phyloP scores from a whole-genome alignment of 495 filamentous ascomycete genomes.

The Xylaria castorea region DNA sequence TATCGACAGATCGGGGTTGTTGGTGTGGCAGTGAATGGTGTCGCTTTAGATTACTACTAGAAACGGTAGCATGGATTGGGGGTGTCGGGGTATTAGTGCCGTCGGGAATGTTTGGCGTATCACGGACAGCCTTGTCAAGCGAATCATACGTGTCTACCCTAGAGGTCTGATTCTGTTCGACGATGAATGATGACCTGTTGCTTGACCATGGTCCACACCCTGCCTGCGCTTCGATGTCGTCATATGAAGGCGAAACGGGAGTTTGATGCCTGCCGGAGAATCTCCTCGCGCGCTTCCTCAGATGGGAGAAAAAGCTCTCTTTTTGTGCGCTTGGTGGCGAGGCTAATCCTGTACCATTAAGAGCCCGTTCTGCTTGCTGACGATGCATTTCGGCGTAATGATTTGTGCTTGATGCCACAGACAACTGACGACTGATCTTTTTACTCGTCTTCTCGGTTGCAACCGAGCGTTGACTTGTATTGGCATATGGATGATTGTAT shows the following conservation, averaged over 20 bases:
- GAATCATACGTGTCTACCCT: conserved; percentile 69
- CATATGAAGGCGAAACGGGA: conserved; percentile 71
- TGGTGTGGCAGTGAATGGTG: conserved; percentile 80
- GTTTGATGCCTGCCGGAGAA: conserved; percentile 89
- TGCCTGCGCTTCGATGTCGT: conserved; percentile 87
- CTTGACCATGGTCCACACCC: conserved; percentile 87
- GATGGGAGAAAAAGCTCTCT: conserved; percentile 96
- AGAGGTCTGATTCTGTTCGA: conserved; percentile 68
- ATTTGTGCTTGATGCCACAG: conserved; percentile 90
- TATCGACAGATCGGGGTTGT: conserved; percentile 69
- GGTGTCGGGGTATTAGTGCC: conserved; percentile 60
- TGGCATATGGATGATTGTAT: conserved; percentile 55
- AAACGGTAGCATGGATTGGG: conserved; percentile 59
- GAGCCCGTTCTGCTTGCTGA: conserved; percentile 87
- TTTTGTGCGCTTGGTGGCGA: conserved; percentile 75
- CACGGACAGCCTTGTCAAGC: conserved; percentile 80
- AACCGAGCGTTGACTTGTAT: conserved; percentile 36
- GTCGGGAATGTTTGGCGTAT: conserved; percentile 69
- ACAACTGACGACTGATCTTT: conserved; percentile 96
- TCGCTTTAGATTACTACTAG: conserved; percentile 62
- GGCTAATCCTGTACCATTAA: conserved; percentile 77
- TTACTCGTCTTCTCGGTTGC: conserved; percentile 71
- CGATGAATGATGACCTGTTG: conserved; percentile 81
- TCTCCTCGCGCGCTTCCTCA: conserved; percentile 90
- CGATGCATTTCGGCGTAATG: conserved; percentile 86